These are phyloP conservation scores for Kodamaea kakaduensis DNA, from an alignment of 805 yeast species.

Conservation along the genomic window DNA sequence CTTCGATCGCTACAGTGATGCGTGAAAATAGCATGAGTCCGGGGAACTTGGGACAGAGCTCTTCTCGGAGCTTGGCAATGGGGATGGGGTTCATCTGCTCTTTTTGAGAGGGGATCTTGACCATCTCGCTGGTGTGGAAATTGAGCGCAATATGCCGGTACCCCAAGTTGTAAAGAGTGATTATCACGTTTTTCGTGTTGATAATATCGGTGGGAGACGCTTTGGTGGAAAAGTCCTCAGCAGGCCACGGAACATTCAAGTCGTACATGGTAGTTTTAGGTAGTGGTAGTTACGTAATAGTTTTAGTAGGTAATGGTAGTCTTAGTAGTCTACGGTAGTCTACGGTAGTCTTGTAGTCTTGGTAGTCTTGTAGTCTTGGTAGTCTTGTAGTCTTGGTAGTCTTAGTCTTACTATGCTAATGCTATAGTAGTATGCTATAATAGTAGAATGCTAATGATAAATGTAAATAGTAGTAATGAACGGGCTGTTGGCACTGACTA, in stretches of 20 bases:
- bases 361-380: neutral
- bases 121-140: slow-evolving; percentile 48
- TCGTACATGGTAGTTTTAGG: slow-evolving; percentile 54
- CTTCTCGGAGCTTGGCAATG: slow-evolving; percentile 26
- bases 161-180: slow-evolving; percentile 56
- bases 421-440: too few relatives aligned
- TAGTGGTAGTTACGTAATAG: too few relatives aligned
- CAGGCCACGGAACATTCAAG: slow-evolving; percentile 74
- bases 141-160: slow-evolving; percentile 78
- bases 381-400: neutral
- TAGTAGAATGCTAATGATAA: too few relatives aligned
- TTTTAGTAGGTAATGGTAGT: neutral
- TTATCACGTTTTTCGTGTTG: slow-evolving; percentile 45
- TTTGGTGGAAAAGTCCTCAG: slow-evolving; percentile 39
- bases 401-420: too few relatives aligned
- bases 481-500: too few relatives aligned
- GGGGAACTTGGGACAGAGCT: slow-evolving; percentile 22
- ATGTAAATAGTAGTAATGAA: too few relatives aligned
- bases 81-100: slow-evolving; percentile 46
- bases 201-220: slow-evolving; percentile 42
- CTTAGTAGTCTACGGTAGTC: neutral
- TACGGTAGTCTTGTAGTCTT: too few relatives aligned
- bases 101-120: slow-evolving; percentile 48
- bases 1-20: slow-evolving; percentile 71
- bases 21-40: slow-evolving; percentile 54